These are phyloP conservation scores for Helminthosporium solani DNA, from an alignment of 2,329 filamentous ascomycete genomes.

Conservation along the genomic window DNA sequence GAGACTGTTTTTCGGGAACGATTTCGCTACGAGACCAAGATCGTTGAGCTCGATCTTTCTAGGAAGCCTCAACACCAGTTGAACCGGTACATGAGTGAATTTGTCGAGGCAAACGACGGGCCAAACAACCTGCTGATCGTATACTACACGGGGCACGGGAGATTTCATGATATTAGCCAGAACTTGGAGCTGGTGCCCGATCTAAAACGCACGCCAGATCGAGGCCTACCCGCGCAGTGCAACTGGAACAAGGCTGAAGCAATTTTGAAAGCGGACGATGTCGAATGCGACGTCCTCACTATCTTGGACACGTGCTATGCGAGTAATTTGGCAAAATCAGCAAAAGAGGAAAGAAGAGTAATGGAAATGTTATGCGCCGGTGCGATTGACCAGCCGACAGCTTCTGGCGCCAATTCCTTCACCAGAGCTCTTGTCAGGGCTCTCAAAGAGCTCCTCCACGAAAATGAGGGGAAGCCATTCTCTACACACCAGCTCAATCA, in stretches of 20 bases:
- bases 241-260: conserved; percentile 41
- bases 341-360: conserved; percentile 22
- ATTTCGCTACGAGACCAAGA: conserved; percentile 35
- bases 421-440: conserved; percentile 39
- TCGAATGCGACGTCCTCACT: conserved; percentile 38
- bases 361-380: conserved; percentile 40
- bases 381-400: conserved; percentile 26
- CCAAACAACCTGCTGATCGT: conserved; percentile 38
- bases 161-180: conserved; percentile 22
- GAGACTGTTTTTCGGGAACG: conserved; percentile 26
- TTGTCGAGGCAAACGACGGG: conserved; percentile 32
- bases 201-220: conserved; percentile 11
- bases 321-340: conserved; percentile 36
- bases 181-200: conserved; percentile 29
- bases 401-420: conserved; percentile 34
- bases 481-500: conserved; percentile 33
- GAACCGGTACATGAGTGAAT: conserved; percentile 24
- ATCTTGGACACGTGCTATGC: conserved; percentile 45
- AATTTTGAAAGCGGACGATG: conserved; percentile 25
- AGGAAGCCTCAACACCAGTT: conserved; percentile 40
- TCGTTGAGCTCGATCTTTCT: conserved; percentile 33
- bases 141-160: conserved; percentile 44
- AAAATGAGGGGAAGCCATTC: conserved; percentile 26
- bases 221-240: conserved; percentile 26
- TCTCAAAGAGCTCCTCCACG: conserved; percentile 21